Conservation (phyloP, 2,329 filamentous ascomycete species). For the Fusarium subglutinans region DNA sequence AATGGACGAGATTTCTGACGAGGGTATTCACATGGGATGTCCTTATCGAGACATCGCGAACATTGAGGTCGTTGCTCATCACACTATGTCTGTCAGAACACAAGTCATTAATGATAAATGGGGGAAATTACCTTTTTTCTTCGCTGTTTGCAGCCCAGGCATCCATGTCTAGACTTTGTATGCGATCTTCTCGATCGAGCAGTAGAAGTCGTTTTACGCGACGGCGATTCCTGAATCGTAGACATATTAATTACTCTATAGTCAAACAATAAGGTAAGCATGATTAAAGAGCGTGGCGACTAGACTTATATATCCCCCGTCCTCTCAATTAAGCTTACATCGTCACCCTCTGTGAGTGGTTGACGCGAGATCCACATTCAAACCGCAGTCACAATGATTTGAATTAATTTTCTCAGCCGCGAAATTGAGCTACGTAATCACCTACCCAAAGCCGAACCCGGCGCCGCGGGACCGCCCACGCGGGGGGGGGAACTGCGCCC, state of each 20-base stretch:
- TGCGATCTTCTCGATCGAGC: conserved; percentile 29
- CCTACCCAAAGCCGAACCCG: background rate
- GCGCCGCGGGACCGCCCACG: background rate
- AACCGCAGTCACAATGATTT: conserved; percentile 13
- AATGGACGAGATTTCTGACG: background rate
- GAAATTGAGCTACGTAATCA: conserved; percentile 5
- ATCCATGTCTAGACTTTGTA: conserved; percentile 38
- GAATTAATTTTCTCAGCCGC: conserved; percentile 4
- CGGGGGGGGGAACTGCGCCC: conserved; percentile 3
- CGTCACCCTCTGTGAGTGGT: background rate
- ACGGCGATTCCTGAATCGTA: background rate
- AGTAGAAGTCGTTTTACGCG: background rate
- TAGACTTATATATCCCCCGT: background rate
- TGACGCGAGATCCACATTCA: background rate
- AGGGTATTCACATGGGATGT: conserved; percentile 26
- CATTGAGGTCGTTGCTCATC: conserved; percentile 29
- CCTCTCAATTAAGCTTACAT: background rate
- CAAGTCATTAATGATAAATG: rapidly evolving
- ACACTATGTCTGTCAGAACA: conserved; percentile 8
- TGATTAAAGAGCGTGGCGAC: background rate
- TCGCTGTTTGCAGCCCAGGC: conserved; percentile 34
- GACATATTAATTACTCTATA: background rate
- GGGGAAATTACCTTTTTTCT: conserved; percentile 25
- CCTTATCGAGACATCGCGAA: conserved; percentile 21
- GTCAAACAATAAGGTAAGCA: background rate